Evolutionary conservation across 331 rosid species (phyloP).

Genomic region (Cydonia oblonga): DNA sequence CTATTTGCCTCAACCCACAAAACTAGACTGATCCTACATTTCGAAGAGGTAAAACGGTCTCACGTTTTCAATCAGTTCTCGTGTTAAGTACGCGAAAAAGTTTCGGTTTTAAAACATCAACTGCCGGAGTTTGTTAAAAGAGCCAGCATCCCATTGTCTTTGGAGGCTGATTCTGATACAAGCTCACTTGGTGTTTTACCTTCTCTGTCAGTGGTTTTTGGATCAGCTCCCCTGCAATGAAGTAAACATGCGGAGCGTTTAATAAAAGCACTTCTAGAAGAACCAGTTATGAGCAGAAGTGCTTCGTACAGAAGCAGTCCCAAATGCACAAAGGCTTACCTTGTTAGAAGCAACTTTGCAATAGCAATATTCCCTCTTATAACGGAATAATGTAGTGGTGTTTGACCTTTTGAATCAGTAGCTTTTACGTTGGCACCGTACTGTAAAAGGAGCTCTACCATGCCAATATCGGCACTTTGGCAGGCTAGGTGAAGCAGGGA

Average conservation of each 20-base stretch:
- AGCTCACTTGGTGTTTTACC: constrained; percentile 47
- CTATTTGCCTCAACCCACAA: background rate
- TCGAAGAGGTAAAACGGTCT: background rate
- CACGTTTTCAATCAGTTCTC: background rate
- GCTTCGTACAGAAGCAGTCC: background rate
- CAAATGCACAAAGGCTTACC: constrained; percentile 20
- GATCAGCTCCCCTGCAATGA: constrained; percentile 46
- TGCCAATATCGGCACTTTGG: constrained; percentile 41
- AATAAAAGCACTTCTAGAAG: background rate
- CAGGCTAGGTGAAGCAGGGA: constrained; percentile 62
- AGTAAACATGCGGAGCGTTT: background rate
- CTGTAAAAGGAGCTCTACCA: constrained; percentile 67
- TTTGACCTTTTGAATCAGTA: constrained; percentile 38
- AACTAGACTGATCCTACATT: background rate
- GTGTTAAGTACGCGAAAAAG: too few species aligned
- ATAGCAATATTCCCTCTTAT: constrained; percentile 25
- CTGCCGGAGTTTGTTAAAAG: constrained; percentile 25
- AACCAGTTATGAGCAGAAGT: background rate
- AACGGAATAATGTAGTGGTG: constrained; percentile 50
- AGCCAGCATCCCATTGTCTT: constrained; percentile 18
- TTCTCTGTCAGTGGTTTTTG: constrained; percentile 31
- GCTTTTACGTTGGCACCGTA: constrained; percentile 56
- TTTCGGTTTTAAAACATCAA: constrained; percentile 7
- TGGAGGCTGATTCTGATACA: constrained; percentile 27
- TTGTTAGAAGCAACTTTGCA: constrained; percentile 39